Evolutionary conservation across 345 rosid genomes (phyloP).

Genomic region (Laguncularia racemosa): DNA sequence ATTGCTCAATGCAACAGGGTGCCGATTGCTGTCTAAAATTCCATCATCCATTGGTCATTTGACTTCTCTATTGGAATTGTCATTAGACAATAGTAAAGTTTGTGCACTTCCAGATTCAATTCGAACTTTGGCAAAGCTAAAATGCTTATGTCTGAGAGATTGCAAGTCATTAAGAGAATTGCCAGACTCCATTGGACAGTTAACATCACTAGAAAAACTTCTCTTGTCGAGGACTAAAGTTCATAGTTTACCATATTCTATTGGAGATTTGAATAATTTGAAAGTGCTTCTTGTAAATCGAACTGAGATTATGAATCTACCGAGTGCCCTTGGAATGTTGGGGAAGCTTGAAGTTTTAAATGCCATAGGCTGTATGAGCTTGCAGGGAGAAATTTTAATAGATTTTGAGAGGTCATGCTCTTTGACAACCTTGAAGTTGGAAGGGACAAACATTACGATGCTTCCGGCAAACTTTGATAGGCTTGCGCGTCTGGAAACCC

Average conservation of each 20-base stretch:
- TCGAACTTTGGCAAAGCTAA: neutral
- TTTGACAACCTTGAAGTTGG: too few relatives aligned
- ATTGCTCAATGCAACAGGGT: neutral
- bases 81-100: neutral
- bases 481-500: too few relatives aligned
- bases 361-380: too few relatives aligned
- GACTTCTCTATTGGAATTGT: neutral
- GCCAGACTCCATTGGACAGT: neutral
- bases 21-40: neutral
- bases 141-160: neutral
- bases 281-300: constrained; percentile 3
- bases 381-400: too few relatives aligned
- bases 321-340: too few relatives aligned
- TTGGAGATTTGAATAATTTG: neutral
- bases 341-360: too few relatives aligned
- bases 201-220: neutral
- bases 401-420: too few relatives aligned
- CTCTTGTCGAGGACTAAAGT: neutral
- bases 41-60: neutral
- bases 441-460: too few relatives aligned
- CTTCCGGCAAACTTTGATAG: too few relatives aligned
- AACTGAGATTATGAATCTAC: too few relatives aligned
- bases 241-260: neutral
- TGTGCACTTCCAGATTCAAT: neutral
- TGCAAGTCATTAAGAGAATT: neutral